Percentiles rank a stretch among this genome's conserved stretches.
Evolutionary conservation across 2,329 filamentous ascomycete species (phyloP).

Genomic region (Botryotinia convoluta): DNA sequence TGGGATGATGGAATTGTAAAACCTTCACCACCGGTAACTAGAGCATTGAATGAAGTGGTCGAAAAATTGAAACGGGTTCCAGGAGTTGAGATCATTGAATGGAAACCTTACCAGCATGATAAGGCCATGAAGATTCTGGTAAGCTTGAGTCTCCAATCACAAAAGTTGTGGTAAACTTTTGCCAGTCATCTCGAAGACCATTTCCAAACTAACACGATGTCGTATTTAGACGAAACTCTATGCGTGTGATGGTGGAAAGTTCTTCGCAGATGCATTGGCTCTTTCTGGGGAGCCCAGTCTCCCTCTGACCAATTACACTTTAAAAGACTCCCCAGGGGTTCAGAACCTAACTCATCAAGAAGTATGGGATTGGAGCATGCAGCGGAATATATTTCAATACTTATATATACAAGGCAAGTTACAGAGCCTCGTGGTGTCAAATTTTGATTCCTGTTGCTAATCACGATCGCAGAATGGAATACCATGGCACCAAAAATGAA

Average conservation of each 20-base stretch:
- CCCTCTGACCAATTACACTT: background rate
- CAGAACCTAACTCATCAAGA: background rate
- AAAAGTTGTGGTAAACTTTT: background rate
- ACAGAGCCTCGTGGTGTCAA: too few relatives aligned
- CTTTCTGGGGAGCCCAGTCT: background rate
- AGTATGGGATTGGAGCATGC: background rate
- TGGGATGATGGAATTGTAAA: background rate
- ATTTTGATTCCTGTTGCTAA: too few relatives aligned
- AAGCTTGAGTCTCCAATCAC: background rate
- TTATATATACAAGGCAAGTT: background rate
- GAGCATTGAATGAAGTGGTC: background rate
- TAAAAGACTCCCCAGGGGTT: background rate
- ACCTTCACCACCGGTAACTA: background rate
- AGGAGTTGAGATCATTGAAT: background rate
- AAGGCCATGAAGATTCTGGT: background rate
- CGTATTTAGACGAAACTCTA: background rate
- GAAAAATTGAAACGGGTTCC: background rate
- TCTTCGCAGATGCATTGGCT: background rate
- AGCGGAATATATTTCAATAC: background rate
- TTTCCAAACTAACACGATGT: background rate
- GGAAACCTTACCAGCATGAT: background rate
- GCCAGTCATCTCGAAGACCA: background rate
- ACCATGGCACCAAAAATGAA: too few relatives aligned
- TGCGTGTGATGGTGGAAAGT: slow-evolving; percentile 25
- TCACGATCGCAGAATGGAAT: too few relatives aligned